These are phyloP conservation scores for Ciborinia camelliae DNA, from an alignment of 2,329 filamentous ascomycete genomes.

Conservation along the genomic window DNA sequence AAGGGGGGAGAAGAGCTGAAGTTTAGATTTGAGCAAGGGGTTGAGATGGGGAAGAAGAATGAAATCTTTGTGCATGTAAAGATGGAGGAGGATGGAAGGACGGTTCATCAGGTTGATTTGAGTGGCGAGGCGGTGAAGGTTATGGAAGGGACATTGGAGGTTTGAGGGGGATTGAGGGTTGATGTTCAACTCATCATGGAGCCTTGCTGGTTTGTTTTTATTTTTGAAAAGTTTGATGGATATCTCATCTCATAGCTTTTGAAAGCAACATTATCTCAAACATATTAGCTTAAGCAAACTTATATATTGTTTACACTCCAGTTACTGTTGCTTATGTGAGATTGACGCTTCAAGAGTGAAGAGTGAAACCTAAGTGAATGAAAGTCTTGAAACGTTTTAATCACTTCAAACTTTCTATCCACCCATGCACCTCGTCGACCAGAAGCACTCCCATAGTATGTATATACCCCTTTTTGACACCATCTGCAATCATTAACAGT, in stretches of 20 bases:
- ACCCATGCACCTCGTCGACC: too few species aligned
- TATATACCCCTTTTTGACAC: too few species aligned
- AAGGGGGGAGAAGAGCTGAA: conserved; percentile 41
- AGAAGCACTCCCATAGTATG: too few species aligned
- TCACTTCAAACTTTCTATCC: too few species aligned
- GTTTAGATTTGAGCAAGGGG: conserved; percentile 56
- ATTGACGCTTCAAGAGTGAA: too few species aligned
- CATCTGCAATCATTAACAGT: too few species aligned
- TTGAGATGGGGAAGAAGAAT: conserved; percentile 56
- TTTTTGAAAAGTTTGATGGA: not conserved
- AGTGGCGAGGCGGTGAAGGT: conserved; percentile 29
- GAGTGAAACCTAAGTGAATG: too few species aligned
- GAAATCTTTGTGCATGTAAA: conserved; percentile 31
- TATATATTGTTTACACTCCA: too few species aligned
- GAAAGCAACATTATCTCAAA: not conserved
- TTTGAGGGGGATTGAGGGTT: not conserved
- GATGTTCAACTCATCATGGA: not conserved
- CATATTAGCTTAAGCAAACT: not conserved
- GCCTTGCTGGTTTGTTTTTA: too few species aligned
- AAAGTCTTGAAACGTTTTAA: too few species aligned
- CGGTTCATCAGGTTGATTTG: conserved; percentile 27
- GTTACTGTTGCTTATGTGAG: too few species aligned
- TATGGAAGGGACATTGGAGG: conserved; percentile 29
- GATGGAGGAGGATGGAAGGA: conserved; percentile 13
- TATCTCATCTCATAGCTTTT: not conserved